Evolutionary conservation across 495 filamentous ascomycete genomes (phyloP), one percentile per base, ranked within the genome.

Genomic region (Tuber microsphaerosporum): DNA sequence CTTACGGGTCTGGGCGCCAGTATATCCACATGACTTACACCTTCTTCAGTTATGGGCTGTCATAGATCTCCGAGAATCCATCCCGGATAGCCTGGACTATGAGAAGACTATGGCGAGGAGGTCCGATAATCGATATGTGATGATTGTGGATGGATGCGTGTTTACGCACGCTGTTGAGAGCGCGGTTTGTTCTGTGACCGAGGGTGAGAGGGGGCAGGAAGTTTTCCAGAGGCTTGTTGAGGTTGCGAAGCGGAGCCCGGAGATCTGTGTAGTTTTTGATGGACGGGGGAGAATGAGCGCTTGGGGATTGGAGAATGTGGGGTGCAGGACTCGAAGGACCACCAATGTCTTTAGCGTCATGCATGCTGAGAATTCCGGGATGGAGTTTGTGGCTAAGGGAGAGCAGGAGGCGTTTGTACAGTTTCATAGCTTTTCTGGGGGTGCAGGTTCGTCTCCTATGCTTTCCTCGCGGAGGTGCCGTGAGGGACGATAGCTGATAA

Each of bases 291-390:
- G 91, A 79, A 93, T 98, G 93, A 93, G 92, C 70, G 95, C 94
- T 0, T 97, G 94, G 94, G 96, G 93, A 2, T 82, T 99, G 73
- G 94, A 98, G 83, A 93, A 94, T 81, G 88, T 97, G 39, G 93
- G 93, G 26, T 90, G 89, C 80, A 95, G 93, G 78, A 84, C 85
- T 44, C 89, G 87, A 77, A 88, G 90, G 76, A 87, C 88, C 3
- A 87, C 89, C 56, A 90, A 91, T 82, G 89, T 94, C 42, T 97
- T 97, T 85, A 97, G 97, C 79, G 89, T 98, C 80, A 90, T 93
- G 9, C 92, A 97, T 83, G 89, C 93, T 37, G 90, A 92, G 76
- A 87, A 75, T 51, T 79, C 79, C 2, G 81, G 75, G 37, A 71
- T 82, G 70, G 74, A 75, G 20, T 17, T 37, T 69, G 39, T 79